Evolutionary conservation across 2,329 filamentous ascomycete genomes (phyloP).

Genomic region (Scolecobasidium constrictum): DNA sequence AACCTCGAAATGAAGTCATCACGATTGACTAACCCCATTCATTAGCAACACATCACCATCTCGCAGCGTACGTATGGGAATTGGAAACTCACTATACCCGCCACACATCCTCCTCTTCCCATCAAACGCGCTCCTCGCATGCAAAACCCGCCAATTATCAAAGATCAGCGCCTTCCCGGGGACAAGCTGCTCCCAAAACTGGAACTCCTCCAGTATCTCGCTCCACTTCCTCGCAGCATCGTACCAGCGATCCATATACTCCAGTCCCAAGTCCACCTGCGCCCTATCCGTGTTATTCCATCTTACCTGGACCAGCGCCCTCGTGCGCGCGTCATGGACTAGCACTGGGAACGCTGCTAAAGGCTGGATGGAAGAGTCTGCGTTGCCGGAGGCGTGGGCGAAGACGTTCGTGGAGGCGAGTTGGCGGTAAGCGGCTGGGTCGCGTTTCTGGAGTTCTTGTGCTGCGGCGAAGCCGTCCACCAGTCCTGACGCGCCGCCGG

Average conservation of each 20-base stretch:
- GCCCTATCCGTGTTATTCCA: slow-evolving; percentile 94
- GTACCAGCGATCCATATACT: slow-evolving; percentile 59
- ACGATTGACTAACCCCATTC: slow-evolving; percentile 12
- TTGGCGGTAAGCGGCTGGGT: slow-evolving; percentile 44
- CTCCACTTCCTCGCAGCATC: slow-evolving; percentile 64
- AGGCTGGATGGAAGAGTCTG: slow-evolving; percentile 70
- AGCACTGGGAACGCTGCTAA: slow-evolving; percentile 62
- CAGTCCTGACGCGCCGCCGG: slow-evolving; percentile 68
- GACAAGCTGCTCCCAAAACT: slow-evolving; percentile 71
- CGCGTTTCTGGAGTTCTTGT: slow-evolving; percentile 41
- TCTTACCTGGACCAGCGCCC: slow-evolving; percentile 52
- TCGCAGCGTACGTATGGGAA: not conserved
- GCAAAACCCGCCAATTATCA: slow-evolving; percentile 90
- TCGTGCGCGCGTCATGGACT: slow-evolving; percentile 39
- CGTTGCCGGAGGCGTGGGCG: slow-evolving; percentile 79
- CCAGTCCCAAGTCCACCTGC: slow-evolving; percentile 46
- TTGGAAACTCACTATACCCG: slow-evolving; percentile 67
- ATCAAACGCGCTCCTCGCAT: slow-evolving; percentile 73
- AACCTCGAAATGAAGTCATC: slow-evolving; percentile 15
- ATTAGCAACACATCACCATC: not conserved
- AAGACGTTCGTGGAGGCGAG: slow-evolving; percentile 51
- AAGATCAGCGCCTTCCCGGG: slow-evolving; percentile 78
- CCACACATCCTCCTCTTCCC: slow-evolving; percentile 84
- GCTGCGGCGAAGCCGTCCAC: slow-evolving; percentile 80
- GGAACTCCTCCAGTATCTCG: slow-evolving; percentile 53